Evolutionary conservation across 129 eudicot species (phyloP), one percentile per base, ranked within the genome.

Genomic region (Silybum marianum): DNA sequence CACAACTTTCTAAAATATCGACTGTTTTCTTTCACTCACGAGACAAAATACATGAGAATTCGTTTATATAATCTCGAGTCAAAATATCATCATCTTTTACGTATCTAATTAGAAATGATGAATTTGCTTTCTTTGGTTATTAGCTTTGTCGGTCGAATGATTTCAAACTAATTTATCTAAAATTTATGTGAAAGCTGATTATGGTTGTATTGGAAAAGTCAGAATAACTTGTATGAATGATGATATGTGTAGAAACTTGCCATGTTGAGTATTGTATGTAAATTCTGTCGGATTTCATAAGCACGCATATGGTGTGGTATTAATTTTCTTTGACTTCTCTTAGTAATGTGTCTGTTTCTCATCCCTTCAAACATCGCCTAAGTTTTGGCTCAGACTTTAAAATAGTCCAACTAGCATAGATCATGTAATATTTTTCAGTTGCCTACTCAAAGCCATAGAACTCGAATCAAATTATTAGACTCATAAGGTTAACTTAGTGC

Each of bases 31-130:
- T 40, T 18, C 58, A 10, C 1, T 39, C 63, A 12, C 42, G 66
- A 16, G 70, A 38, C 2, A n/a, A 66, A 39, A 38, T 14, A 54
- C 30, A 23, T 58, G 84, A 74, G 60, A 81, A 42, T 74, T 21
- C 46, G 71, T 67, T 32, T 74, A 7, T 18, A 8, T 46, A 9
- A 46, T 79, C 19, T 79, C 54, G 21, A 40, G 46, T 44, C 38
- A 78, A 42, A 67, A 24, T 42, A 69, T 69, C 73, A 32, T 22
- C 22, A 25, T 1, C 26, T 1, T 38, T 12, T 38, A 28, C 14
- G 26, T n/a, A 62, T 1, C 30, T 28, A 28, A 28, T 28, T 62
- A 62, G 22, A 60, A 60, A 4, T 3, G 5, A 9, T 62, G 22
- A 51, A 51, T 18, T 48, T 19, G 19, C 60, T 13, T 3, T n/a